Conservation (phyloP, 106 monocot genomes). For the Vanilla planifolia region DNA sequence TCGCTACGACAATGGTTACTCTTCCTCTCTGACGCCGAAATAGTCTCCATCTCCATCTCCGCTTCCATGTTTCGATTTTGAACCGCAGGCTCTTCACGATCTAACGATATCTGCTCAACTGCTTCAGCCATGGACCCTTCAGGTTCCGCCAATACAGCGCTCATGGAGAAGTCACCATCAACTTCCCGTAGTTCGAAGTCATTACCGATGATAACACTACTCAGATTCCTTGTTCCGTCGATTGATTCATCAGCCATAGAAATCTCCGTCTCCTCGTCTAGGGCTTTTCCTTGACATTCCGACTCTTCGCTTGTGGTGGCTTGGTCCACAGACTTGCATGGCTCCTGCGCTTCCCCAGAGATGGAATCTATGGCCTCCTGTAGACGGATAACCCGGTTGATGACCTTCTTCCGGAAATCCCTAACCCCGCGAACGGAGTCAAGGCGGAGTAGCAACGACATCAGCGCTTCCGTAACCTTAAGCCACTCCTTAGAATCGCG, state of each 20-base stretch:
- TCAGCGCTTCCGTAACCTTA: constrained; percentile 43
- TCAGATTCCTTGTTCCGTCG: too few species aligned
- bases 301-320: neutral
- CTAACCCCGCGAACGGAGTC: constrained; percentile 51
- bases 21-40: too few species aligned
- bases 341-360: neutral
- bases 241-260: too few species aligned
- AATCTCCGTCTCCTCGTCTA: neutral
- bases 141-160: too few species aligned
- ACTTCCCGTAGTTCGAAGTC: too few species aligned
- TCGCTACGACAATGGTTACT: too few species aligned
- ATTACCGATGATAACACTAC: too few species aligned
- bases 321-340: too few species aligned
- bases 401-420: constrained; percentile 46
- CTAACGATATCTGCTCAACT: neutral
- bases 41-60: neutral
- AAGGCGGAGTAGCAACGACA: constrained; percentile 40
- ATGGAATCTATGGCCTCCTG: constrained; percentile 47
- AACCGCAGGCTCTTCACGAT: neutral
- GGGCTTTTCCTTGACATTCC: neutral
- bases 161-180: too few species aligned
- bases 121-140: neutral
- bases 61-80: neutral
- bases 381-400: constrained; percentile 27
- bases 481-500: constrained; percentile 38